Conservation (phyloP, 2,329 filamentous ascomycete genomes). For the Pseudogymnoascus sp. region DNA sequence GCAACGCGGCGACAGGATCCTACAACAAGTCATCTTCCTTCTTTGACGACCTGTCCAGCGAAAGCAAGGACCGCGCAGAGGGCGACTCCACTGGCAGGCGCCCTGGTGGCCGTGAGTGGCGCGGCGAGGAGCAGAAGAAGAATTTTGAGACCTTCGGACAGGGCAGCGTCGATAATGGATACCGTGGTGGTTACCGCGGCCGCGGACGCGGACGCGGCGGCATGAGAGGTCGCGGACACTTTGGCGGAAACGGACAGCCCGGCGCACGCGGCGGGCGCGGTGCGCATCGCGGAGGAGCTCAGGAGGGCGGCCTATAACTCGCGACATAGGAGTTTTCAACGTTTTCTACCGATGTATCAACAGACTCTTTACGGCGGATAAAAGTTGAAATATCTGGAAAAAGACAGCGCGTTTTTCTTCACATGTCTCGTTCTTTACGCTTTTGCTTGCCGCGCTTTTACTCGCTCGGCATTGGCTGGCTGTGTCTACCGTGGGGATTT, state of each 20-base stretch:
- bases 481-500: conserved; percentile 1
- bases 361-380: conserved; percentile 4
- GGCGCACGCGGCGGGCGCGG: conserved; percentile 21
- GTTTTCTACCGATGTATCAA: conserved; percentile 4
- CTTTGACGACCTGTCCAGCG: conserved; percentile 97
- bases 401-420: conserved; percentile 5
- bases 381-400: conserved; percentile 5
- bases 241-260: conserved; percentile 17
- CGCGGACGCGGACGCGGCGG: conserved; percentile 63
- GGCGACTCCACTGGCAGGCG: conserved; percentile 54
- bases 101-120: conserved; percentile 77
- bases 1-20: conserved; percentile 43
- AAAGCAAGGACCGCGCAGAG: conserved; percentile 80
- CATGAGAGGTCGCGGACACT: conserved; percentile 23
- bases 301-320: conserved; percentile 17
- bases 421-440: conserved; percentile 3
- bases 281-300: conserved; percentile 20
- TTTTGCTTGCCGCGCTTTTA: conserved; percentile 3
- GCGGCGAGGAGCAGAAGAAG: conserved; percentile 84
- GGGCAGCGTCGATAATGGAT: conserved; percentile 80
- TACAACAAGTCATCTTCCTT: conserved; percentile 91
- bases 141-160: conserved; percentile 98
- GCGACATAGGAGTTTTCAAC: neutral
- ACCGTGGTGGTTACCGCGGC: conserved; percentile 68
- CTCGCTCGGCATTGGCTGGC: neutral